phyloP scores from a whole-genome alignment of 2,329 filamentous ascomycete species.

The Periconia macrospinosa region DNA sequence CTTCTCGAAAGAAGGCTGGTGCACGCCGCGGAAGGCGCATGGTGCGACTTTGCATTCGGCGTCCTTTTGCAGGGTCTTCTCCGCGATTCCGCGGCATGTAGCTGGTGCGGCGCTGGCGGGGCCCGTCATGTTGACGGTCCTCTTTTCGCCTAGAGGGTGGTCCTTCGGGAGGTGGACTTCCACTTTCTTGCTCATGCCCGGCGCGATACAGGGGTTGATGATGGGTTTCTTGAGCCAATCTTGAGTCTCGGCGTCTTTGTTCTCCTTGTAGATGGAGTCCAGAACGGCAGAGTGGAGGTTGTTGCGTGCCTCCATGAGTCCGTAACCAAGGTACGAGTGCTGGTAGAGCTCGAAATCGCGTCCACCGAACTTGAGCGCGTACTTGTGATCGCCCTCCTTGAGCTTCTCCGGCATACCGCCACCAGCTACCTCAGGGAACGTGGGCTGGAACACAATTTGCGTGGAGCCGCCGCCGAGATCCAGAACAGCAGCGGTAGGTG shows the following conservation, averaged over 20 bases:
- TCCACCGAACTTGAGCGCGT: constrained; percentile 85
- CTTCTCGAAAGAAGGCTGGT: constrained; percentile 89
- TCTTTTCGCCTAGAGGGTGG: constrained; percentile 65
- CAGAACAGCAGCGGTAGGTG: constrained; percentile 89
- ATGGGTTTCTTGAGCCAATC: constrained; percentile 73
- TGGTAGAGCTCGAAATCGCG: constrained; percentile 93
- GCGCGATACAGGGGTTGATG: constrained; percentile 82
- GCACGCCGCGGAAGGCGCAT: constrained; percentile 98
- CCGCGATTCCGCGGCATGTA: constrained; percentile 86
- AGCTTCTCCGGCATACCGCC: constrained; percentile 86
- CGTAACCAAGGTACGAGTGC: constrained; percentile 96
- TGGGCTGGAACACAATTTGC: constrained; percentile 98
- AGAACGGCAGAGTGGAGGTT: constrained; percentile 78
- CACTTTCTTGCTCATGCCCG: constrained; percentile 74
- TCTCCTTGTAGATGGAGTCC: constrained; percentile 67
- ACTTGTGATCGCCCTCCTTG: constrained; percentile 92
- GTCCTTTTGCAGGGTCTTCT: constrained; percentile 89
- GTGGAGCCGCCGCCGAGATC: constrained; percentile 96
- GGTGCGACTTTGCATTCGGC: constrained; percentile 77
- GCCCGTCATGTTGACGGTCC: constrained; percentile 85
- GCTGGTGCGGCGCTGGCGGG: constrained; percentile 74
- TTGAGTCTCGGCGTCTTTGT: constrained; percentile 51
- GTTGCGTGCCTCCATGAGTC: constrained; percentile 91
- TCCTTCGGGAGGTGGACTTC: constrained; percentile 69
- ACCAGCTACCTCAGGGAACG: constrained; percentile 71